Evolutionary conservation across 768 basidiomycete species (phyloP), one percentile per base, ranked within the genome.

Genomic region (Boletus edulis): DNA sequence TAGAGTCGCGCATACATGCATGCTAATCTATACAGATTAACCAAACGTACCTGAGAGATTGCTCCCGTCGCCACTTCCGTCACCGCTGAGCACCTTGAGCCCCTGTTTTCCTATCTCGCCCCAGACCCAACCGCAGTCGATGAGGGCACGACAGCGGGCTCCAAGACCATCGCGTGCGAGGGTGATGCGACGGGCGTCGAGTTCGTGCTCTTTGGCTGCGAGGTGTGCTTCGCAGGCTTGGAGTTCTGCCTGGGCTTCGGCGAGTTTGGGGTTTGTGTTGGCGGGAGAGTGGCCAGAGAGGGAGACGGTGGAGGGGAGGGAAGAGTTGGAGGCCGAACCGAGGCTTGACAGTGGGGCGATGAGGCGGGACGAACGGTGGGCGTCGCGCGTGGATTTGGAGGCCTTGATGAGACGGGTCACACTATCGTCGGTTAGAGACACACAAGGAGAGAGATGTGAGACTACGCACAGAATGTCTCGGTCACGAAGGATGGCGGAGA

Each of bases 171-270:
- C 80, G 7, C 78, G 74, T 13, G 89, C 76, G 9, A 85, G 75
- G n/a, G 72, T 72, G n/a, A 74, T 67, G 1, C 89, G 76, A 46
- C 78, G 72, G 0, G 64, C 62, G 6, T 79, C 79, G 8, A 91
- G 77, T 54, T 85, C 85, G 18, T 72, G 77, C 65, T 94, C 89
- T 66, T 89, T 89, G 27, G 72, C 55, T 0, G 85, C 85, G 3
- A 94, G 77, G 51, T 87, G 87, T 0, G 80, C 75, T 65, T 94
- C 91, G 67, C 91, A 94, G 10, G 89, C 91, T 62, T 91, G 90
- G 18, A 93, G 75, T 58, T 92, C 87, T 0, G 85, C 74, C 59
- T 92, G 91, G 0, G 90, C 89, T 3, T 81, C 72, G 0, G 75
- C 74, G 9, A 90, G 77, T 63, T 89, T 90, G 17, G 72, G 44